Base-by-base conservation (phyloP, 352 stramenopile species). In the Pythium diclinum region DNA sequence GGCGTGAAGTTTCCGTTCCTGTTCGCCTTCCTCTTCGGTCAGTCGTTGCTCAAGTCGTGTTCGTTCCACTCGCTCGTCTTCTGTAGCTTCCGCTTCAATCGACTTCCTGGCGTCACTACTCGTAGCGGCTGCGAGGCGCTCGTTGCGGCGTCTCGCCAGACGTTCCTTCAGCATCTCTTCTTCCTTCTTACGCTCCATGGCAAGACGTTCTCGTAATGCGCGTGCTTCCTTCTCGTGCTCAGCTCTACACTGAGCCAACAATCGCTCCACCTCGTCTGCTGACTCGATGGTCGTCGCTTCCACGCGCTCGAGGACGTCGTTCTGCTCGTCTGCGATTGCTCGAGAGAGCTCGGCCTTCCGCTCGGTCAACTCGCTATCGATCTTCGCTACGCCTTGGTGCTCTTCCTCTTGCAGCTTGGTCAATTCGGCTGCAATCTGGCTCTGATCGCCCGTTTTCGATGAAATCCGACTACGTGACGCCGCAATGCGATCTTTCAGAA, bases 141-240 rank as follows among this genome's bases (percentile, higher is more conserved):
- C 30, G 9, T 65, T 25, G 23, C 61, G 61, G 30, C 55, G 61
- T 34, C 72, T 68, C 11, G 53, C 65, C 30, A 71, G 48, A 32
- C 69, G 53, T 23, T 78, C 61, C 0, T 44, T 55, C 32, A 67
- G 17, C 1, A 17, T 61, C 10, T 52, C 40, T 48, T 61, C 61
- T 48, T 49, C 52, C 19, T 38, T 42, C 55, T 70, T 52, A 14
- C 74, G 70, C 32, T 76, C 63, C 11, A 47, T 11, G 2, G 21
- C 34, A 5, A 81, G 59, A 17, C 58, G 54, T 16, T 67, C 49
- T 14, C 56, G 48, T 14, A 87, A 59, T 23, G 59, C 53, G 0
- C 30, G 48, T 4, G 66, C 71, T 40, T 76, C 69, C 1, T 44
- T 54, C 6, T 80, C 73, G 30, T 78, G 76, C 10, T 73, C 66